phyloP scores from a whole-genome alignment of 192 early-diverging fungal species.

The Chytriomyces sp. region DNA sequence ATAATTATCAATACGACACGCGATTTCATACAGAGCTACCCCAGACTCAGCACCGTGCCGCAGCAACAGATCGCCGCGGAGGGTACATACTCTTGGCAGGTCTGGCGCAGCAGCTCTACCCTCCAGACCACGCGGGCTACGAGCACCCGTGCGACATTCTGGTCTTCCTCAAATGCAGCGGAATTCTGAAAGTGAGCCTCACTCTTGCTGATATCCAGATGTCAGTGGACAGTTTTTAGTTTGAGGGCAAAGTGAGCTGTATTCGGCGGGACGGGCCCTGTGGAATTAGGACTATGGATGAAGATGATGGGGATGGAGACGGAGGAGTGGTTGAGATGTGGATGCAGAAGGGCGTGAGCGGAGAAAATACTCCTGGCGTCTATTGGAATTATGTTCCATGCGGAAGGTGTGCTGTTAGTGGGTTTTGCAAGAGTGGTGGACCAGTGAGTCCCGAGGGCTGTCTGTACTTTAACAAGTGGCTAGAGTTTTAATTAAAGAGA shows the following conservation, averaged over 20 bases:
- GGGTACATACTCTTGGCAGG: conserved; percentile 30
- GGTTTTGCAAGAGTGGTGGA: conserved; percentile 74
- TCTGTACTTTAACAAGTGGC: conserved; percentile 81
- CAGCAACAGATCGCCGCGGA: conserved; percentile 31
- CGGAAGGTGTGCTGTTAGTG: conserved; percentile 82
- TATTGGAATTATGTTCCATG: conserved; percentile 78
- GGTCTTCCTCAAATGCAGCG: conserved; percentile 68
- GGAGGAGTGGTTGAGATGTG: conserved; percentile 50
- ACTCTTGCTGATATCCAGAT: conserved; percentile 70
- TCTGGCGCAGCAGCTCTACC: conserved; percentile 54
- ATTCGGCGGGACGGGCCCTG: conserved; percentile 52
- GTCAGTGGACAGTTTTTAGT: conserved; percentile 81
- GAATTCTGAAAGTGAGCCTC: conserved; percentile 75
- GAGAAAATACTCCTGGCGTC: conserved; percentile 25
- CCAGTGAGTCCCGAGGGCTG: conserved; percentile 78
- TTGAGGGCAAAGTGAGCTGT: conserved; percentile 81
- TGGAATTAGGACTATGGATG: conserved; percentile 37
- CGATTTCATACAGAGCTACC: conserved; percentile 30
- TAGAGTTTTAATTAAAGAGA: conserved; percentile 48
- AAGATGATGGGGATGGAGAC: conserved; percentile 56
- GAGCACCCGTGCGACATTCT: conserved; percentile 72
- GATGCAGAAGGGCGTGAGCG: conserved; percentile 74
- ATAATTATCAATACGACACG: not conserved
- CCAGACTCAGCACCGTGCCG: not conserved
- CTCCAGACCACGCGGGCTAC: conserved; percentile 66